Evolutionary conservation across 2,329 filamentous ascomycete genomes (phyloP).

Genomic region (Aspergillus sergii): DNA sequence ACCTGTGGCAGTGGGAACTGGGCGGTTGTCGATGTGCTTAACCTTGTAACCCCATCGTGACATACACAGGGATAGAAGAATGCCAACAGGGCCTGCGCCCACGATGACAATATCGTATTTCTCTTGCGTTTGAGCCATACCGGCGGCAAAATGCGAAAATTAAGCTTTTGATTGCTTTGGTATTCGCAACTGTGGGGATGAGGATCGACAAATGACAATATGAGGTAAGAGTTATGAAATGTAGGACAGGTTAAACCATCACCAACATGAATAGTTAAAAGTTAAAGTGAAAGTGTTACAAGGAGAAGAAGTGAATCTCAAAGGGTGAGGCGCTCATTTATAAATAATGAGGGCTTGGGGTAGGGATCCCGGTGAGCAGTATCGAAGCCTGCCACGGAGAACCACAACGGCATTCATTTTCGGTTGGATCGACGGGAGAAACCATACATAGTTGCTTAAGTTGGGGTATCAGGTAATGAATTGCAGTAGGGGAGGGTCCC

Average conservation of each 20-base stretch:
- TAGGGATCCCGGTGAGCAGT: constrained; percentile 21
- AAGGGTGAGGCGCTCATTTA: constrained; percentile 30
- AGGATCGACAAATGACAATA: constrained; percentile 3
- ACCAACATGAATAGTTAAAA: background rate
- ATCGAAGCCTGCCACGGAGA: constrained; percentile 27
- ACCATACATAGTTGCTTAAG: background rate
- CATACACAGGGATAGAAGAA: constrained; percentile 84
- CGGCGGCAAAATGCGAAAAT: constrained; percentile 12
- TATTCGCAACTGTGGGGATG: background rate
- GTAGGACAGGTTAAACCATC: background rate
- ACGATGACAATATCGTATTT: constrained; percentile 77
- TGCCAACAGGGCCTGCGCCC: constrained; percentile 84
- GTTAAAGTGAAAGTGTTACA: background rate
- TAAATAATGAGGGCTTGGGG: constrained; percentile 22
- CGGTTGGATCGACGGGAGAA: constrained; percentile 31
- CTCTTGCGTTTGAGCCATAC: constrained; percentile 30
- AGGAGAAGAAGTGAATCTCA: constrained; percentile 7
- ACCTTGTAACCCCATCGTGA: constrained; percentile 93
- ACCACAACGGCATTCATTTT: constrained; percentile 39
- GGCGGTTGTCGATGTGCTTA: constrained; percentile 90
- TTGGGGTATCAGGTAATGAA: constrained; percentile 11
- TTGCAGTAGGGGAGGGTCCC: background rate
- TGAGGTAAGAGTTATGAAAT: background rate
- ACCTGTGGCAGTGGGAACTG: constrained; percentile 81
- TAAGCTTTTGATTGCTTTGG: background rate